These are phyloP conservation scores for Quercus agrifolia DNA, from an alignment of 306 rosid genomes.

Conservation along the genomic window DNA sequence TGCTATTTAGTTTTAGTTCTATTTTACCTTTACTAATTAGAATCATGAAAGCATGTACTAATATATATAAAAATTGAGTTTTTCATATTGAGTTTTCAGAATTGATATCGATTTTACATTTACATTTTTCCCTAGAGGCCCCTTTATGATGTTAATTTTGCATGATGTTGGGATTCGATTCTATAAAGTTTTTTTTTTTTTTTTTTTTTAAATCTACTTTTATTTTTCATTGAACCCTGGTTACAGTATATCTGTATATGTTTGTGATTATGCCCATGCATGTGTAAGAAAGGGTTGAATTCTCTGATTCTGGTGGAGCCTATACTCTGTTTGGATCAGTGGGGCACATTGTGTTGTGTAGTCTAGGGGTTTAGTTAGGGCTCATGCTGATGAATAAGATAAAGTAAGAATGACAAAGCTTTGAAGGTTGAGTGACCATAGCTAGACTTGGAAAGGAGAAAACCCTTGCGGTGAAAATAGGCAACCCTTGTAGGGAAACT, in stretches of 20 bases:
- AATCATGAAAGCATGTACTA: constrained; percentile 17
- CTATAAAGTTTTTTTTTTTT: not conserved
- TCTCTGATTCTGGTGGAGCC: not conserved
- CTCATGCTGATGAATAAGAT: not conserved
- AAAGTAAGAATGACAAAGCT: not conserved
- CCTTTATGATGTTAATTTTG: not conserved
- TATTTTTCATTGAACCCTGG: not conserved
- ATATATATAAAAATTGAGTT: not conserved
- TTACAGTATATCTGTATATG: not conserved
- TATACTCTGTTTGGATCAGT: not conserved
- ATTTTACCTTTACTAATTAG: not conserved
- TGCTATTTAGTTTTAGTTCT: not conserved
- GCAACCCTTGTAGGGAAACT: not conserved
- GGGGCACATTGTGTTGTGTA: not conserved
- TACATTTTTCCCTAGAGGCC: not conserved
- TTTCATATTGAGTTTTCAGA: not conserved
- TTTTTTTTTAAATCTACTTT: not conserved
- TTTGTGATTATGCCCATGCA: constrained; percentile 1
- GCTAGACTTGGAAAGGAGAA: not conserved
- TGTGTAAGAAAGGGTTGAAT: not conserved
- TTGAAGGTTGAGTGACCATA: not conserved
- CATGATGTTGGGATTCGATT: not conserved
- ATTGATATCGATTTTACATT: not conserved
- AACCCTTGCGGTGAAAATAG: not conserved
- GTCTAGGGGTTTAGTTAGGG: not conserved